Percentiles rank a stretch among this genome's conserved stretches.
These are phyloP conservation scores for Candida nemodendra DNA, from an alignment of 805 yeast species.

Conservation along the genomic window DNA sequence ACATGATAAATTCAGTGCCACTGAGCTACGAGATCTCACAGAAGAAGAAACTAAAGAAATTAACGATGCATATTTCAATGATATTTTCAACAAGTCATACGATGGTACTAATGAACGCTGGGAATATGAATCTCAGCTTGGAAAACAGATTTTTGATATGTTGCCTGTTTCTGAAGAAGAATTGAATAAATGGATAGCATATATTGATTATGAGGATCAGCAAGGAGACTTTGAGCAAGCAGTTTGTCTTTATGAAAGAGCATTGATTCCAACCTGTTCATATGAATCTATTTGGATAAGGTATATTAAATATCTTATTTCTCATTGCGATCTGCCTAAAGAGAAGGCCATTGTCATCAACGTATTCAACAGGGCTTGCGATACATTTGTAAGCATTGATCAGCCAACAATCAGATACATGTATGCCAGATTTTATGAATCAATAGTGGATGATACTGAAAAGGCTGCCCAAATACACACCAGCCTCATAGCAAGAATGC, in stretches of 20 bases:
- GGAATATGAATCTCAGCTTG: conserved; percentile 67
- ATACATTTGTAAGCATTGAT: conserved; percentile 34
- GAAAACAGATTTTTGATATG: conserved; percentile 57
- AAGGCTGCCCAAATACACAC: conserved; percentile 21
- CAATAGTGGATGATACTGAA: conserved; percentile 18
- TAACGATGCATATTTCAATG: conserved; percentile 44
- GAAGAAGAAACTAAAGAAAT: conserved; percentile 23
- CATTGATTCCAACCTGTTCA: conserved; percentile 65
- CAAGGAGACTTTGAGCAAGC: conserved; percentile 33
- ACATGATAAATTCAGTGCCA: conserved; percentile 12
- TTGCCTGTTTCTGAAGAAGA: conserved; percentile 43
- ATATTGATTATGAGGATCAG: conserved; percentile 49
- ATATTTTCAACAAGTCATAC: conserved; percentile 47
- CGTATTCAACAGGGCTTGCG: conserved; percentile 52
- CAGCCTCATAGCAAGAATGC: conserved; percentile 13
- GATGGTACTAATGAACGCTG: conserved; percentile 57
- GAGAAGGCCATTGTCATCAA: conserved; percentile 32
- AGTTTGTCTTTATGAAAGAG: conserved; percentile 62
- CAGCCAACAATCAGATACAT: conserved; percentile 27
- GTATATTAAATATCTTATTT: conserved; percentile 55
- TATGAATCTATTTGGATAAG: conserved; percentile 65
- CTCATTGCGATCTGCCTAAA: conserved; percentile 27
- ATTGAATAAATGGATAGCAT: conserved; percentile 56
- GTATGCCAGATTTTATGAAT: conserved; percentile 29
- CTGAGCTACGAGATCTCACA: conserved; percentile 10